Evolutionary conservation across 73 alveolate genomes (phyloP).

Genomic region (Blepharisma japonicum): DNA sequence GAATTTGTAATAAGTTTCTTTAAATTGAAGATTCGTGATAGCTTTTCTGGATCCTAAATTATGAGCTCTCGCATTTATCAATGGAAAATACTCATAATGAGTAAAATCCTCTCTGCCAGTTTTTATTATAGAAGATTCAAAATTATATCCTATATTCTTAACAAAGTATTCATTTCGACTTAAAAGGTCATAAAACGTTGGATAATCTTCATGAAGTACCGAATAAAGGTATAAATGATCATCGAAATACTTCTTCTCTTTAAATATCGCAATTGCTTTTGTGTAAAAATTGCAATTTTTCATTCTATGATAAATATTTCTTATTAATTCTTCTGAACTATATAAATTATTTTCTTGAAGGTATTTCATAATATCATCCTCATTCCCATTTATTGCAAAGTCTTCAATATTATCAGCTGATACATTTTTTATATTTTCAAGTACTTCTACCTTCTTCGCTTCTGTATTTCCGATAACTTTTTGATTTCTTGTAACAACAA

Average conservation of each 20-base stretch:
- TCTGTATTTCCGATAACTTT: slow-evolving; percentile 72
- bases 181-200: slow-evolving; percentile 66
- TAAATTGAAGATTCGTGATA: slow-evolving; percentile 38
- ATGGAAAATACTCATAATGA: slow-evolving; percentile 84
- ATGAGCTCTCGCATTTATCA: slow-evolving; percentile 88
- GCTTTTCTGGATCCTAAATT: slow-evolving; percentile 59
- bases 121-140: slow-evolving; percentile 31
- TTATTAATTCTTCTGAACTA: slow-evolving; percentile 33
- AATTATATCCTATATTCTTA: slow-evolving; percentile 20
- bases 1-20: slow-evolving; percentile 34
- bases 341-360: slow-evolving; percentile 51
- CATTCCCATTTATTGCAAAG: slow-evolving; percentile 52
- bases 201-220: slow-evolving; percentile 74
- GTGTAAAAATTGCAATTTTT: slow-evolving; percentile 66
- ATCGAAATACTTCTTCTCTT: slow-evolving; percentile 63
- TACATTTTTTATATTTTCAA: slow-evolving; percentile 29
- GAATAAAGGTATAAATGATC: slow-evolving; percentile 70
- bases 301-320: slow-evolving; percentile 37
- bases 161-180: background rate
- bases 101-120: slow-evolving; percentile 35
- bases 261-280: slow-evolving; percentile 58
- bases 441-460: slow-evolving; percentile 48
- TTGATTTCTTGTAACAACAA: slow-evolving; percentile 69
- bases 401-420: slow-evolving; percentile 61
- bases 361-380: slow-evolving; percentile 62